phyloP scores from a whole-genome alignment of 306 rosid species.

The Quercus rubra region DNA sequence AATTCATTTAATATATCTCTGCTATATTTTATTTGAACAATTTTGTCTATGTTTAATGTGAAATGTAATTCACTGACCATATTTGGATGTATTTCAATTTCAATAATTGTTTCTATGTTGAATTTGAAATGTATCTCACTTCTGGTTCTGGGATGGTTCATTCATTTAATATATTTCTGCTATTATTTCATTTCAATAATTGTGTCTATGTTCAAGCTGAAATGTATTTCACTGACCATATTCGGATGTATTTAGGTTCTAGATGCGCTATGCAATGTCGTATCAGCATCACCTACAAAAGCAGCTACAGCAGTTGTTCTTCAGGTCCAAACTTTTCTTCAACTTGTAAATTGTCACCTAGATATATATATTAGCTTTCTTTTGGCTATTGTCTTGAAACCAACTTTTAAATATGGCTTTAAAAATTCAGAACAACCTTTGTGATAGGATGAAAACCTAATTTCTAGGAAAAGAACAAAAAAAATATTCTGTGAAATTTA shows the following conservation, averaged over 20 bases:
- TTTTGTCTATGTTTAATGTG: background rate
- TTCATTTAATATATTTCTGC: background rate
- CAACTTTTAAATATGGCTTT: constrained; percentile 4
- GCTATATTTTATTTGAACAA: background rate
- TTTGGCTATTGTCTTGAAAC: constrained; percentile 13
- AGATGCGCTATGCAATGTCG: constrained; percentile 96
- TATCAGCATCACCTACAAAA: constrained; percentile 81
- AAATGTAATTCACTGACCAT: constrained; percentile 11
- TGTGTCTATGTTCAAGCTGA: constrained; percentile 1
- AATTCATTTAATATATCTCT: background rate
- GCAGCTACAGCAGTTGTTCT: constrained; percentile 94
- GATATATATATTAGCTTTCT: constrained; percentile 1
- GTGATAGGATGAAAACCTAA: background rate
- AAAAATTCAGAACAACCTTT: background rate
- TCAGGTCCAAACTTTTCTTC: constrained; percentile 63
- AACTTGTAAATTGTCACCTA: constrained; percentile 4
- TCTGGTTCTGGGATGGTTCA: too few species aligned
- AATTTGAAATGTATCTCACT: constrained; percentile 1
- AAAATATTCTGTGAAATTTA: background rate
- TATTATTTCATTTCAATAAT: background rate
- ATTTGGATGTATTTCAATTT: constrained; percentile 11
- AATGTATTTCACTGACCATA: constrained; percentile 10
- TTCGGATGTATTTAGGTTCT: constrained; percentile 57
- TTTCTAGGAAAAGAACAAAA: background rate
- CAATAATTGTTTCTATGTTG: background rate